Evolutionary conservation across 495 filamentous ascomycete genomes (phyloP).

Genomic region (Penicillium alfredii): DNA sequence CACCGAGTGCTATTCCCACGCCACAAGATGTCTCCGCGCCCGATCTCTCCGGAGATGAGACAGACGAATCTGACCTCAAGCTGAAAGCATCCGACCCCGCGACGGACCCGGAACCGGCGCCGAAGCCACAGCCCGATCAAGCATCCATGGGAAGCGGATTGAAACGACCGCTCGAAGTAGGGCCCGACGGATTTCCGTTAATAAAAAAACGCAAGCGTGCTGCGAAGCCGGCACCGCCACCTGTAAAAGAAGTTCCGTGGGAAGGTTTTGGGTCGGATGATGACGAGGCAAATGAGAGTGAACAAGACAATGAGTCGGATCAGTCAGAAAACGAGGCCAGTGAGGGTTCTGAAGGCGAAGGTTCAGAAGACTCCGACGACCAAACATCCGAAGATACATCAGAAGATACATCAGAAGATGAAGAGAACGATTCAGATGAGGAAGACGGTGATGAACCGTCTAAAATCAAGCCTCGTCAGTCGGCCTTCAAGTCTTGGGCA

Average conservation of each 20-base stretch:
- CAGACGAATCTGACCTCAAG: conserved; percentile 34
- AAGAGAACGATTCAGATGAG: conserved; percentile 21
- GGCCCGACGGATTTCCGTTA: conserved; percentile 69
- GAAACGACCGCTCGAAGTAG: conserved; percentile 77
- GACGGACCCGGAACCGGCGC: conserved; percentile 10
- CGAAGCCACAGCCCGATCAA: conserved; percentile 17
- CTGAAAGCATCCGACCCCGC: conserved; percentile 17
- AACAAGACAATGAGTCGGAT: conserved; percentile 11
- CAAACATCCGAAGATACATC: conserved; percentile 12
- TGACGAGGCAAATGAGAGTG: conserved; percentile 23
- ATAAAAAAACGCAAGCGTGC: conserved; percentile 61
- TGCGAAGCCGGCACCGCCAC: conserved; percentile 25
- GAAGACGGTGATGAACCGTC: conserved; percentile 32
- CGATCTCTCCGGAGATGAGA: conserved; percentile 30
- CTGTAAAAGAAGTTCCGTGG: conserved; percentile 48
- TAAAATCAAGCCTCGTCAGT: conserved; percentile 39
- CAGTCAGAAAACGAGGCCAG: conserved; percentile 17
- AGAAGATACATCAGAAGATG: conserved; percentile 18
- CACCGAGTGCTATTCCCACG: conserved; percentile 4
- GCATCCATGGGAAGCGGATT: conserved; percentile 64
- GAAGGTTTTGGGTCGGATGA: conserved; percentile 53
- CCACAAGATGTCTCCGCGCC: conserved; percentile 9
- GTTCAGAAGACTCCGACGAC: conserved; percentile 12
- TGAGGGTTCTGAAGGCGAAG: conserved; percentile 9
- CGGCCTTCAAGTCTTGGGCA: conserved; percentile 95